Base-by-base conservation (phyloP, 495 filamentous ascomycete genomes). In the Tuber indicum region DNA sequence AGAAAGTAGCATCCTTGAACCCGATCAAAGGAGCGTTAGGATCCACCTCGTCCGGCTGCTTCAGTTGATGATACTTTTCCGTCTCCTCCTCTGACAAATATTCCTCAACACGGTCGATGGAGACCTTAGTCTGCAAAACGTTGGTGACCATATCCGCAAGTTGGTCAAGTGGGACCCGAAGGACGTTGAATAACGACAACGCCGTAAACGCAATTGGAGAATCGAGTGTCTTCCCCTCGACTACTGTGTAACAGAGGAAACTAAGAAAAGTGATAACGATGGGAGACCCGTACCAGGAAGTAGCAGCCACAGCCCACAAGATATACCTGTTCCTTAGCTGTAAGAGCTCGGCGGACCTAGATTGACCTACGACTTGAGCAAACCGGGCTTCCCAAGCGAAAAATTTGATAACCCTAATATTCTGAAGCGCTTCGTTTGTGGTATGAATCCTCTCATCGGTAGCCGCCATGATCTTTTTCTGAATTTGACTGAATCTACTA, bases 321-420 rank as follows among this genome's bases (percentile, higher is more conserved):
- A 97, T 90, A 84, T 97, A 99, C 76, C 94, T 89, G 39, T 87
- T 89, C 46, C 96, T 90, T 79, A 98, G 82, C 44, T 91, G 90
- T 78, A 88, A 89, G 42, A 99, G 86, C 84, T 99, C 96, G 5
- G 88, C 88, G 26, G 87, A 86, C 72, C 96, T 89, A 83, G 96
- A 97, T 84, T 97, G 95, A 77, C 94, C 90, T 23, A 99, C 93
- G 74, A 94, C 90, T 26, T 91, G 89, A 70, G 91, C 88, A 85
- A 97, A 99, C 14, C 96, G 92, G 77, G 92, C 91, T 84, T 99
- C 96, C 96, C 96, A 99, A 3, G 96, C 95, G 84, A 99, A 99
- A 85, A 94, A 99, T 84, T 99, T 99, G 89, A 99, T 98, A 81
- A 99, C 98, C 46, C 96, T 90, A 79, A 99, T 98, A 79, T 98